Evolutionary conservation across 345 rosid genomes (phyloP), one percentile per base, ranked within the genome.

Genomic region (Syzygium oleosum): DNA sequence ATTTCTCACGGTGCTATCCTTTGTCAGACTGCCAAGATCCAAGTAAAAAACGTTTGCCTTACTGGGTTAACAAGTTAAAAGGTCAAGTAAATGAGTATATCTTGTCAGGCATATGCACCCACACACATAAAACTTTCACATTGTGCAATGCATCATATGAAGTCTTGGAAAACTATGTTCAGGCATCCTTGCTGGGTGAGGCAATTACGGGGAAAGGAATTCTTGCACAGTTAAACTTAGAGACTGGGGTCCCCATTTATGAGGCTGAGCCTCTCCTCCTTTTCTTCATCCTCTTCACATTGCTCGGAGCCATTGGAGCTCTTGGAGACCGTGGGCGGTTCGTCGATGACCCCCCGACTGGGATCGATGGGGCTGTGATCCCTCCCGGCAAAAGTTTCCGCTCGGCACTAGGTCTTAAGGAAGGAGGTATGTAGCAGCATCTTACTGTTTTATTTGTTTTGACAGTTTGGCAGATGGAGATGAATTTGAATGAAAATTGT

Each of bases 221-320:
- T 80, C 91, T 97, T 52, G 84, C 99, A 51, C 99, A 97, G 87
- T 51, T 96, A 89, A 97, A 97, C 86, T 86, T 96, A 12, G 99
- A 97, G 91, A 97, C 99, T 7, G 99, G 99, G 87, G 91, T 97
- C 86, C 99, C 99, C 2, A 95, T 97, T 78, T 95, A 97, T 88
- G 99, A 97, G 90, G 99, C 99, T 13, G 99, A 97, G 88, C 99
- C 99, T 19, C 95, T 97, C 87, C 98, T 97, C 83, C 94, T 97
- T 19, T 97, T 97, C 97, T 97, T 97, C 93, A 96, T 97, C 80
- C 92, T 97, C 52, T 96, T 97, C 92, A 97, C 99, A 52, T 85
- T 97, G 84, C 95, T 97, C 22, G 99, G 99, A 87, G 99, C 99
- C 89, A 97, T 97, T 55, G 99, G 99, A 88, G 99, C 98, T 73